These are phyloP conservation scores for Calocybe gambosa DNA, from an alignment of 1,284 basidiomycete species.

Conservation along the genomic window DNA sequence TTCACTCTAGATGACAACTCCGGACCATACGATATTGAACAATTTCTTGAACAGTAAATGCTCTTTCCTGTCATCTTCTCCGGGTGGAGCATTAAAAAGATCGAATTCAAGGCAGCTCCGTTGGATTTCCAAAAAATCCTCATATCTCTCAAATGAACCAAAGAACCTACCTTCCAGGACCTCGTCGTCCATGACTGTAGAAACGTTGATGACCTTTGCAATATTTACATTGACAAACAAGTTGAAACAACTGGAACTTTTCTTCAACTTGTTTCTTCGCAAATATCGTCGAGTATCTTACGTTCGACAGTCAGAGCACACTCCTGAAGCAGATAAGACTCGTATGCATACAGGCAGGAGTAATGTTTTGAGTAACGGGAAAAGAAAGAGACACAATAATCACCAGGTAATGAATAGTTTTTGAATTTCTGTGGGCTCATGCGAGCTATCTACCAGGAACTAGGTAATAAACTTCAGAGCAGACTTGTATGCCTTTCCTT, in stretches of 20 bases:
- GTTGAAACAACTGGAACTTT: too few relatives aligned
- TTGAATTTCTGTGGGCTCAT: neutral
- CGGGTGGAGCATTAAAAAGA: conserved; percentile 36
- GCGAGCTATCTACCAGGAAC: conserved; percentile 23
- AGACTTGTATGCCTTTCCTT: conserved; percentile 30
- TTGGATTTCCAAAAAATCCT: conserved; percentile 54
- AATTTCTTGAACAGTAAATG: conserved; percentile 36
- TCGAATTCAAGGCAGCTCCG: conserved; percentile 46
- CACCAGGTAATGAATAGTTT: conserved; percentile 20
- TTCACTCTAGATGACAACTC: conserved; percentile 1
- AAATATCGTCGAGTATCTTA: too few relatives aligned
- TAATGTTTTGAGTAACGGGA: conserved; percentile 22
- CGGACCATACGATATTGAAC: conserved; percentile 34
- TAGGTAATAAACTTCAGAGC: conserved; percentile 30
- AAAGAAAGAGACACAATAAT: conserved; percentile 36
- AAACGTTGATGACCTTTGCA: neutral
- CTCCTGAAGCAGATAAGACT: neutral
- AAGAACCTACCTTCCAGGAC: conserved; percentile 38
- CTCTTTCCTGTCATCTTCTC: conserved; percentile 45
- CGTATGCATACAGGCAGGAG: conserved; percentile 9
- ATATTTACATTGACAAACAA: neutral
- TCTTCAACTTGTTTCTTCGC: too few relatives aligned
- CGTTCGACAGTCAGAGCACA: neutral
- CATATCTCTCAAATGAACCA: conserved; percentile 55
- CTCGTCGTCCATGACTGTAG: conserved; percentile 25